Evolutionary conservation across 1,284 basidiomycete species (phyloP), one percentile per base, ranked within the genome.

Genomic region (Cutaneotrichosporon sp.): DNA sequence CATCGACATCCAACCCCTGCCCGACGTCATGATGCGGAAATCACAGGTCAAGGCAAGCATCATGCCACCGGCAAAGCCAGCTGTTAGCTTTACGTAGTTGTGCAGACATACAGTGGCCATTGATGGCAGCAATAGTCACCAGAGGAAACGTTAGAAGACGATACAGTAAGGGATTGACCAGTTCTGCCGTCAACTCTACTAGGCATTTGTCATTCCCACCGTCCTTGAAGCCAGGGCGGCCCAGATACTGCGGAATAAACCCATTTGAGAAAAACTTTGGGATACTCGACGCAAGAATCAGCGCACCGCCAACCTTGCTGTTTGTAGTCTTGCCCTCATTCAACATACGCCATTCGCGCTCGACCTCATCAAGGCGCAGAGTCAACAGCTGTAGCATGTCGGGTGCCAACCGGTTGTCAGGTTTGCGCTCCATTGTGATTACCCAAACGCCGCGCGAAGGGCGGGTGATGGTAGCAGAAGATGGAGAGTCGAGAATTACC

Each of bases 21-120:
- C 85, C 15, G 84, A 85, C 58, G 88, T 85, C 85, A 94, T 92
- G 52, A 96, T 80, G 22, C 92, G 82, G 74, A 90, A 94, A 71
- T 97, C 92, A 71, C 90, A 94, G 2, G 80, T 80, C 44, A 93
- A 75, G 1, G 87, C 81, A 13, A 93, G 76, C 64, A 90, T 84
- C 68, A 90, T 84, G 9, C 84, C 92, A 10, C 81, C 92, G 1
- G 91, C 92, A 69, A 90, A 96, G 54, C 84, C 86, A 73, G 48
- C 13, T 4, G 39, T 45, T 18, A 58, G 51, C 18, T 14, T 8
- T 8, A 3, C 20, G 5, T 4, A 18, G 21, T n/a, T n/a, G n/a
- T n/a, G n/a, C n/a, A 10, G 3, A 41, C 72, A 44, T 23, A 70
- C 73, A 67, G 68, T 96, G 92, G 0, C 92, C 92, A 65, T 92